phyloP scores from a whole-genome alignment of 768 basidiomycete species.

The Agrocybe pediades region DNA sequence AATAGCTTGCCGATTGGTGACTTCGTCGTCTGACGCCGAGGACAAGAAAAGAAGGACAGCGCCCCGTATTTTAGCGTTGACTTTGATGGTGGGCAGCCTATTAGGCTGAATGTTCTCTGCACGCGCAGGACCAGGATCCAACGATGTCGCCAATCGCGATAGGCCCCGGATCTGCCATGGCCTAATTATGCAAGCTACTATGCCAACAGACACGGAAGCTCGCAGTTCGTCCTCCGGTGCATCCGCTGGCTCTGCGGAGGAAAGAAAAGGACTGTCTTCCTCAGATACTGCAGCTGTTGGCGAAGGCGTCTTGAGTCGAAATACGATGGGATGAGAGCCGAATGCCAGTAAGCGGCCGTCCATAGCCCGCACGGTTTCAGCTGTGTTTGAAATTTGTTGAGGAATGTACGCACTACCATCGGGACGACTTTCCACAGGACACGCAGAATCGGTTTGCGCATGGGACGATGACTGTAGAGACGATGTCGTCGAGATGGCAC shows the following conservation, averaged over 20 bases:
- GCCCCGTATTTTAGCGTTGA: conserved; percentile 30
- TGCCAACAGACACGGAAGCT: conserved; percentile 46
- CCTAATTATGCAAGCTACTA: conserved; percentile 55
- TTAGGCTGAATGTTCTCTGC: not conserved
- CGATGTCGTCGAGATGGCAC: conserved; percentile 51
- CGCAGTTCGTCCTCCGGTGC: conserved; percentile 23
- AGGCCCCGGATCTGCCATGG: conserved; percentile 59
- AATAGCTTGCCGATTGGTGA: conserved; percentile 3
- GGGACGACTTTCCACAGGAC: not conserved
- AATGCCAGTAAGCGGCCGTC: conserved; percentile 62
- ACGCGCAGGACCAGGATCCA: conserved; percentile 9
- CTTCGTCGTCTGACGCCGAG: conserved; percentile 23
- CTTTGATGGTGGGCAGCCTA: conserved; percentile 13
- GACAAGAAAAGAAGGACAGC: conserved; percentile 52
- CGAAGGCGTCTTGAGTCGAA: conserved; percentile 54
- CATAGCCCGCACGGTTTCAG: not conserved
- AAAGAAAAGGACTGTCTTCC: conserved; percentile 17
- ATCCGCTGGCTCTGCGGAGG: conserved; percentile 10
- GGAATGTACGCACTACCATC: not conserved
- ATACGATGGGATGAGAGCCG: conserved; percentile 58
- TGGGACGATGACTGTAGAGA: not conserved
- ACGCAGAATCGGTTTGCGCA: conserved; percentile 1
- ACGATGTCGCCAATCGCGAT: conserved; percentile 39
- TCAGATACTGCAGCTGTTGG: conserved; percentile 16
- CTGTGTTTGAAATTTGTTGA: not conserved